Conservation (phyloP, 179 eudicot genomes). For the Beta corolliflora region DNA sequence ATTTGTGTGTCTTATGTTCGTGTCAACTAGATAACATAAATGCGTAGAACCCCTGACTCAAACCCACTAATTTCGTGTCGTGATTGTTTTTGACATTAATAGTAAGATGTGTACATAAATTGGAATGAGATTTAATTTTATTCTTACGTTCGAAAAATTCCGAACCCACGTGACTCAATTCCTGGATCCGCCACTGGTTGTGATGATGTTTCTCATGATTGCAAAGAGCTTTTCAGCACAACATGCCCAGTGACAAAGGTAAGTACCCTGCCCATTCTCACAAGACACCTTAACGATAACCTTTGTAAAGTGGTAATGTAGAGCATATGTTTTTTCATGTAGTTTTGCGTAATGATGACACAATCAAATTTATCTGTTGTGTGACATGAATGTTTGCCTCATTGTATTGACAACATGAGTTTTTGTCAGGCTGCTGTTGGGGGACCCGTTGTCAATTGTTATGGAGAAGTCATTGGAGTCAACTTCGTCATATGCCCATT, state of each 20-base stretch:
- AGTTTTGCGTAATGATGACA: background rate
- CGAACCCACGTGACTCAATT: too few relatives aligned
- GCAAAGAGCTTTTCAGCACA: conserved; percentile 3
- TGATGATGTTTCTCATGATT: conserved; percentile 2
- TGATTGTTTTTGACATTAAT: too few relatives aligned
- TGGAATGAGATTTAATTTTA: too few relatives aligned
- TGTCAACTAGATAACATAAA: too few relatives aligned
- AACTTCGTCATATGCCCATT: conserved; percentile 19
- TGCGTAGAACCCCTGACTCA: too few relatives aligned
- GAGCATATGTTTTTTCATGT: too few relatives aligned
- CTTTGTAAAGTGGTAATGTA: background rate
- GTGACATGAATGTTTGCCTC: conserved; percentile 6
- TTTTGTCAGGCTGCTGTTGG: conserved; percentile 23
- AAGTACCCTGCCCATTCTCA: background rate
- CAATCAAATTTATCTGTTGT: background rate
- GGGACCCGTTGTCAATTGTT: conserved; percentile 22
- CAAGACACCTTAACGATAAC: background rate
- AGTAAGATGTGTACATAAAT: too few relatives aligned
- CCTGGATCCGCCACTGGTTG: too few relatives aligned
- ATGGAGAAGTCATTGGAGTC: conserved; percentile 31
- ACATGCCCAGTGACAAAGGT: background rate
- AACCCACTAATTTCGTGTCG: too few relatives aligned
- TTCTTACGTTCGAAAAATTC: too few relatives aligned
- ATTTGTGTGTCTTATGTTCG: too few relatives aligned
- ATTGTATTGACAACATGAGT: background rate